phyloP scores from a whole-genome alignment of 1,284 basidiomycete species.

The Tylopilus sp. region DNA sequence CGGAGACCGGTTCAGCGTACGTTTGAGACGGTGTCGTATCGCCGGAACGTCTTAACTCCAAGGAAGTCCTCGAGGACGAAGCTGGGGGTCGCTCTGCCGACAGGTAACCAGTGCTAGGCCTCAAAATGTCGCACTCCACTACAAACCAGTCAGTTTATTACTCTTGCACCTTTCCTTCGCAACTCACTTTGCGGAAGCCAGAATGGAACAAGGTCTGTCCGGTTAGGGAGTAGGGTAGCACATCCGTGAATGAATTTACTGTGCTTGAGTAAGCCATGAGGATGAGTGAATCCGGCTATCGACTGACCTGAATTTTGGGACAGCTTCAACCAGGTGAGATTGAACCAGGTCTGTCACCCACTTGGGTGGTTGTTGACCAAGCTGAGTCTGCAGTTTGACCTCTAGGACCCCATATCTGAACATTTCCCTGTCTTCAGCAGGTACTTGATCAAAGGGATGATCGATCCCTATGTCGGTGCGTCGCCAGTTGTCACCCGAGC shows the following conservation, averaged over 20 bases:
- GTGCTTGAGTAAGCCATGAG: constrained; percentile 14
- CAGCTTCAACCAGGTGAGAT: constrained; percentile 90
- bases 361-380: constrained; percentile 92
- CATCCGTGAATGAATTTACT: constrained; percentile 98
- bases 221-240: constrained; percentile 86
- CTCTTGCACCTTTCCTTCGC: neutral
- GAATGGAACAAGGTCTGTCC: constrained; percentile 97
- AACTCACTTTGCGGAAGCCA: constrained; percentile 92
- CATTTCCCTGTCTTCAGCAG: constrained; percentile 80
- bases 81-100: constrained; percentile 72
- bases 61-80: constrained; percentile 44
- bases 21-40: constrained; percentile 48
- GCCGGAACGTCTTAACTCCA: constrained; percentile 44
- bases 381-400: constrained; percentile 96
- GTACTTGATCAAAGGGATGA: constrained; percentile 81
- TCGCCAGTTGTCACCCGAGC: constrained; percentile 89
- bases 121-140: constrained; percentile 94
- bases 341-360: constrained; percentile 96
- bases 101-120: constrained; percentile 75
- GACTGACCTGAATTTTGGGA: constrained; percentile 81
- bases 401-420: constrained; percentile 96
- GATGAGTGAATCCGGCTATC: neutral
- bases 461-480: constrained; percentile 93
- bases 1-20: constrained; percentile 86
- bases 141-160: constrained; percentile 6